Evolutionary conservation across 306 rosid genomes (phyloP), one percentile per base, ranked within the genome.

Genomic region (Fagus sylvatica): DNA sequence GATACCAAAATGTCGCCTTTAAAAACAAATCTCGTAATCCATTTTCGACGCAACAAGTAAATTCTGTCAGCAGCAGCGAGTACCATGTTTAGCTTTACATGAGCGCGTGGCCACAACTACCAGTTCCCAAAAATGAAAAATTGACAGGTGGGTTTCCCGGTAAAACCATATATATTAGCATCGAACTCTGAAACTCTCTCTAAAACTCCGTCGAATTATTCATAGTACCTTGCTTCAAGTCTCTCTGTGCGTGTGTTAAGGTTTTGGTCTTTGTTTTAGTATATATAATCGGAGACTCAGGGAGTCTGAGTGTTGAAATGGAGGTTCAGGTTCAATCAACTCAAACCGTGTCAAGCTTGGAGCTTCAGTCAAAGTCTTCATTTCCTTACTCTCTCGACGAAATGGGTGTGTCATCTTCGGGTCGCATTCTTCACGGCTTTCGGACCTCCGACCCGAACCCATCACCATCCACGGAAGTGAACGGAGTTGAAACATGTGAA

Each of bases 271-370:
- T 46, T 46, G 51, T 46, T 2, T 46, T 0, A 46, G 51, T 15
- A 46, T 10, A 46, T 10, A 46, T 46, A 46, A 46, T 46, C 51
- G 3, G 51, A 46, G 15, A 46, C 51, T 46, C 15, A 0, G 13
- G 0, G 51, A 8, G 13, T 46, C 11, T 46, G 12, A 9, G 68
- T 74, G 40, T 2, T 1, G 74, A 17, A 77, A 86, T 90, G 95
- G 85, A 88, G 80, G 83, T 84, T 75, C 85, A 88, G 37, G 4
- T 46, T 46, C 51, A 46, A 22, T 22, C 28, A 22, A 36, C 88
- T 10, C 93, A 79, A 36, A 12, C 42, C 80, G 68, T 72, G 67
- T 68, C 90, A 12, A 6, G 15, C 77, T 78, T 83, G 70, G 85
- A 82, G 36, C 77, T 59, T 48, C 69, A 73, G 71, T 30, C 83